phyloP scores from a whole-genome alignment of 2,329 filamentous ascomycete species.

The Myotisia sp. region DNA sequence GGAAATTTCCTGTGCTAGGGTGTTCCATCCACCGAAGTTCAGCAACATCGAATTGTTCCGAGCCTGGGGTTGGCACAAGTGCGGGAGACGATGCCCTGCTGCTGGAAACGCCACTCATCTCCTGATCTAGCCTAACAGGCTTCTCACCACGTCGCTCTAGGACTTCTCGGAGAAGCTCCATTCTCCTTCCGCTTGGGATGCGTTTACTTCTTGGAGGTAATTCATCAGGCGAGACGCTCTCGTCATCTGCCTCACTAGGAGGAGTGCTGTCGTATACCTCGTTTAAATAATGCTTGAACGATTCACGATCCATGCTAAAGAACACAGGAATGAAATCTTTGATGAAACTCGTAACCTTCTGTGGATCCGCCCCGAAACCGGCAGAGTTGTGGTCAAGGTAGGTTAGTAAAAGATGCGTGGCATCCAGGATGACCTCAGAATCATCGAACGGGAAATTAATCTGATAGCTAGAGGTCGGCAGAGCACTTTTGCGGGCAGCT shows the following conservation, averaged over 20 bases:
- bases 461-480: conserved; percentile 54
- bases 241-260: conserved; percentile 63
- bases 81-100: conserved; percentile 80
- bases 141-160: conserved; percentile 65
- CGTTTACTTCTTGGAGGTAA: conserved; percentile 55
- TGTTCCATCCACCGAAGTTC: conserved; percentile 47
- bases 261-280: conserved; percentile 57
- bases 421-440: conserved; percentile 47
- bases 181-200: conserved; percentile 51
- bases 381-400: conserved; percentile 35
- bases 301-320: conserved; percentile 60
- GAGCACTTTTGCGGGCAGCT: conserved; percentile 48
- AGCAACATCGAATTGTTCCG: conserved; percentile 37
- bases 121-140: conserved; percentile 56
- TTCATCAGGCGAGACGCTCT: conserved; percentile 59
- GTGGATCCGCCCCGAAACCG: conserved; percentile 49
- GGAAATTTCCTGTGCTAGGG: conserved; percentile 41
- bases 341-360: conserved; percentile 60
- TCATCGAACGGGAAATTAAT: conserved; percentile 62
- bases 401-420: conserved; percentile 34
- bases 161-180: conserved; percentile 66
- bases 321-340: conserved; percentile 62
- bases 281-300: conserved; percentile 50
- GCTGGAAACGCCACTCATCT: conserved; percentile 59
- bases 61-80: conserved; percentile 32